Evolutionary conservation across 495 filamentous ascomycete species (phyloP).

Genomic region (Xylaria sp.): DNA sequence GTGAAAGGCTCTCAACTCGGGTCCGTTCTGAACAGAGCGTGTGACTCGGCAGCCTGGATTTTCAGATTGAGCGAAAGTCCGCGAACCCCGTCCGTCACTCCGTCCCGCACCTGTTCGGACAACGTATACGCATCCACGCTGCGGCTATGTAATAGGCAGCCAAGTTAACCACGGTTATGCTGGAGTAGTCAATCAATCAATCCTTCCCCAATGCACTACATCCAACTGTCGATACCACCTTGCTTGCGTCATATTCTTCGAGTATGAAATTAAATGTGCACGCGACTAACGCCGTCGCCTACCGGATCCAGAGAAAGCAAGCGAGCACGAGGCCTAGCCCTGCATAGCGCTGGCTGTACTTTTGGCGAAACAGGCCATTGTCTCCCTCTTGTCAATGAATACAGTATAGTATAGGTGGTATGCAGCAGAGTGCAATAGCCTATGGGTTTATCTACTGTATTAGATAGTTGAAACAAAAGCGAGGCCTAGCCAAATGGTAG

Average conservation of each 20-base stretch:
- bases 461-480: conserved; percentile 2
- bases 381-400: conserved; percentile 1
- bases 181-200: background rate
- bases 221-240: conserved; percentile 9
- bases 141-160: conserved; percentile 11
- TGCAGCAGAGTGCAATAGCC: background rate
- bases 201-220: conserved; percentile 7
- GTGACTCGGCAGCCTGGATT: conserved; percentile 5
- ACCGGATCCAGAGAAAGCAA: conserved; percentile 21
- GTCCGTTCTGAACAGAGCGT: conserved; percentile 1
- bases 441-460: background rate
- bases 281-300: background rate
- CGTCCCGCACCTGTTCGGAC: background rate
- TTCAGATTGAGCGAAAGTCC: conserved; percentile 17
- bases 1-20: background rate
- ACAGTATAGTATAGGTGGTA: too few species aligned
- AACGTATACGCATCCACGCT: background rate
- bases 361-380: conserved; percentile 19
- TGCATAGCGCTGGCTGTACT: conserved; percentile 8
- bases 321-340: conserved; percentile 16
- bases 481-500: background rate
- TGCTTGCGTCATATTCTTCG: conserved; percentile 5
- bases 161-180: conserved; percentile 10
- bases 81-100: conserved; percentile 17
- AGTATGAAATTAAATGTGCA: background rate